Base-by-base conservation (phyloP, 768 basidiomycete species). In the Leccinum incarnatum region DNA sequence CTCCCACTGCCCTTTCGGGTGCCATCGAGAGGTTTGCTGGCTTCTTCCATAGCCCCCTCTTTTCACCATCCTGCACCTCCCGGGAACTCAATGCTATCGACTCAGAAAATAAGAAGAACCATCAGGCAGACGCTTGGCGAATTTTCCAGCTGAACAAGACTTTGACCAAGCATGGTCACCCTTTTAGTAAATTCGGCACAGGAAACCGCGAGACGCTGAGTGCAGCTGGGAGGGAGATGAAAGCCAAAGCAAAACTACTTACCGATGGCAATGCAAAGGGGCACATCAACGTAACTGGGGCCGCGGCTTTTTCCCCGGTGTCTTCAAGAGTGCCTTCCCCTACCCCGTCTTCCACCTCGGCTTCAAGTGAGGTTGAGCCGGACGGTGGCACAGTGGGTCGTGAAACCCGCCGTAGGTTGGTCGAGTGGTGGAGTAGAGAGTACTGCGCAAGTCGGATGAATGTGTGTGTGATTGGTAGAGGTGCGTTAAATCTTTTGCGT, bases 41-140 rank as follows among this genome's bases (percentile, higher is more conserved):
- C 0, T 98, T 99, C 77, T 98, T 99, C 75, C 91, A 91, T 62
- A 89, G 85, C n/a, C 96, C 96, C 0, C 81, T 96, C 45, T 98
- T 99, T 68, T 72, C 85, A 2, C 84, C 90, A 0, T 91, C 89
- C 4, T 92, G 93, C 69, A 95, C 93, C 1, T 80, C 84, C 27
- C 85, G 94, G 32, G 96, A 99, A 75, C 80, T 97, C 61, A 94
- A 94, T 65, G 96, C 97, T 1, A 95, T 99, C 45, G 89, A 99
- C 71, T 96, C 93, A 0, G 97, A 99, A 72, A 88, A 98, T 79
- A 93, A 93, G 77, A 96, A 97, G 78, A 99, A 98, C 70, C 84
- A 91, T 50, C 95, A 96, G 70, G 77, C 81, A 2, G 94, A 98
- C 69, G 77, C 87, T 67, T 95, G 94, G 91, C 85, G 96, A n/a